These are phyloP conservation scores for Loxodes magnus DNA, from an alignment of 73 alveolate genomes.

Conservation along the genomic window DNA sequence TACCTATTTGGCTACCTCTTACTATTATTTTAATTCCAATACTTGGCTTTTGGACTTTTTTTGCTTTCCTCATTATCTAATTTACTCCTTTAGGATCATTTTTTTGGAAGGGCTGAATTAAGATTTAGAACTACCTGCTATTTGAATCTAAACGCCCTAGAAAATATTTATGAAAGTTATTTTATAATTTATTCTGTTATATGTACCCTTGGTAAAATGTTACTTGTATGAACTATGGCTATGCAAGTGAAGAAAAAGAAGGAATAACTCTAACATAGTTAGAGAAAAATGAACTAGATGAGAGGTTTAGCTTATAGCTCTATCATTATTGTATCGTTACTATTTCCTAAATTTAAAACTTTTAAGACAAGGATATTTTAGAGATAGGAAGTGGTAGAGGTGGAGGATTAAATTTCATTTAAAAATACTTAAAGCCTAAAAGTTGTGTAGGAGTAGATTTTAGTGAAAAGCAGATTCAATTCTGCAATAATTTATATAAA, in stretches of 20 bases:
- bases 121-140: no score
- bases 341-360: constrained; percentile 14
- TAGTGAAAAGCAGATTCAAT: constrained; percentile 36
- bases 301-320: constrained; percentile 37
- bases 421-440: constrained; percentile 31
- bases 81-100: no score
- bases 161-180: constrained; percentile 40
- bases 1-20: constrained; percentile 17
- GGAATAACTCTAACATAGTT: constrained; percentile 38
- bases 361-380: constrained; percentile 42
- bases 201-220: constrained; percentile 28
- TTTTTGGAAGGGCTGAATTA: no score
- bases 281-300: constrained; percentile 35
- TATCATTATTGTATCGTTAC: constrained; percentile 47
- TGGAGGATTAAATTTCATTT: constrained; percentile 66
- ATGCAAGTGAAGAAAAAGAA: constrained; percentile 45
- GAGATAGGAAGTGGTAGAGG: constrained; percentile 90
- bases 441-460: constrained; percentile 63
- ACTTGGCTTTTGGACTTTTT: background rate
- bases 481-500: constrained; percentile 27
- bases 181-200: constrained; percentile 41
- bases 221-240: constrained; percentile 64
- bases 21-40: constrained; percentile 6
- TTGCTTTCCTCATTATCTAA: background rate
- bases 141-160: constrained; percentile 49